These are phyloP conservation scores for Uronychia setigera DNA, from an alignment of 73 alveolate species.

Conservation along the genomic window DNA sequence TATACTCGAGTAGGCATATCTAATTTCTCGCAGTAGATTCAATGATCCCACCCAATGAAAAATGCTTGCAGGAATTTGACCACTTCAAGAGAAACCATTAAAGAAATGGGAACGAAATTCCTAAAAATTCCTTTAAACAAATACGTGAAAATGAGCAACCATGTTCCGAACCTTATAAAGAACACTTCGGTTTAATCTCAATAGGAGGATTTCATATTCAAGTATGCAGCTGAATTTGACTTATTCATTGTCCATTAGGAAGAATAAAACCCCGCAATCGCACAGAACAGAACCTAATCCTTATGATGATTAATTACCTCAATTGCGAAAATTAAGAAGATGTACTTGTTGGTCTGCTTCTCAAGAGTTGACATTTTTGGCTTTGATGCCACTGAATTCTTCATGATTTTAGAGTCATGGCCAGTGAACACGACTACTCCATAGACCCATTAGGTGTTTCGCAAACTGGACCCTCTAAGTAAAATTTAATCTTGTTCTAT, in stretches of 20 bases:
- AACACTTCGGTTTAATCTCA: constrained; percentile 55
- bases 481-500: constrained; percentile 67
- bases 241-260: constrained; percentile 66
- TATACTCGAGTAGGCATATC: constrained; percentile 86
- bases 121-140: neutral
- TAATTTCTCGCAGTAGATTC: constrained; percentile 76
- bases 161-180: constrained; percentile 76
- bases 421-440: constrained; percentile 89
- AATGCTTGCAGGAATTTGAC: constrained; percentile 88
- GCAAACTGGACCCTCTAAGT: constrained; percentile 88
- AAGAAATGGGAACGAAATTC: constrained; percentile 94
- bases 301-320: neutral
- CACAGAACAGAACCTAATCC: constrained; percentile 73
- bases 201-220: constrained; percentile 20
- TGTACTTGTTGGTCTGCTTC: constrained; percentile 85
- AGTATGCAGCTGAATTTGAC: constrained; percentile 40
- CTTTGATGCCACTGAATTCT: constrained; percentile 91
- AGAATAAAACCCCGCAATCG: constrained; percentile 72
- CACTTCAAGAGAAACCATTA: constrained; percentile 88
- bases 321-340: constrained; percentile 78
- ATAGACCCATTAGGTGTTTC: constrained; percentile 83
- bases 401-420: constrained; percentile 95
- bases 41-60: constrained; percentile 87
- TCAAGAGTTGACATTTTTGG: constrained; percentile 90
- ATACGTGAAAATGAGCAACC: constrained; percentile 86